These are phyloP conservation scores for Abelmoschus esculentus DNA, from an alignment of 345 rosid genomes.

Conservation along the genomic window DNA sequence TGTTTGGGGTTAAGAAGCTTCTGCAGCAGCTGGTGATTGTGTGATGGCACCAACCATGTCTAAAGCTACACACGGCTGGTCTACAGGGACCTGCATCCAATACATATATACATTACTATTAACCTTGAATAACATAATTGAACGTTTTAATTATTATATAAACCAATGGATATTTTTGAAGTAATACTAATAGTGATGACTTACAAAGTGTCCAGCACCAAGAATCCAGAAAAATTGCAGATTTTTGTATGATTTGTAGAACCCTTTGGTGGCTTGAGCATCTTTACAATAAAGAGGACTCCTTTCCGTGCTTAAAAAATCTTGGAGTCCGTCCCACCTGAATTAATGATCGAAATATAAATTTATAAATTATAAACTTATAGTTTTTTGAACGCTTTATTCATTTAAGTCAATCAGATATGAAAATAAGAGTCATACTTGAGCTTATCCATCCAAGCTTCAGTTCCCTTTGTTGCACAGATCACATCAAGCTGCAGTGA, in stretches of 20 bases:
- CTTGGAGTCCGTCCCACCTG: slow-evolving; percentile 71
- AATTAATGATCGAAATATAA: background rate
- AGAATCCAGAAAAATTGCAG: slow-evolving; percentile 87
- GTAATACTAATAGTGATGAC: slow-evolving; percentile 30
- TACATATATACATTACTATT: no score
- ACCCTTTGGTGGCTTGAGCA: slow-evolving; percentile 49
- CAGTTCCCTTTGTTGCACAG: slow-evolving; percentile 75
- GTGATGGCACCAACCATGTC: slow-evolving; percentile 68
- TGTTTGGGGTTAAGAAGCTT: background rate
- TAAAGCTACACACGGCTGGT: slow-evolving; percentile 78
- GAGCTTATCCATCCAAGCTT: slow-evolving; percentile 88
- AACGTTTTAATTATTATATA: background rate
- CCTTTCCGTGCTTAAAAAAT: slow-evolving; percentile 39
- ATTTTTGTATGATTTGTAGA: slow-evolving; percentile 63
- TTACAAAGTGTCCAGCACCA: slow-evolving; percentile 96
- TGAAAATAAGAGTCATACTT: slow-evolving; percentile 31
- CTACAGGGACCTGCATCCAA: slow-evolving; percentile 64
- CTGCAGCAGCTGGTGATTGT: slow-evolving; percentile 43
- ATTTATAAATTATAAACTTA: no score
- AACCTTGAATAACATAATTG: background rate
- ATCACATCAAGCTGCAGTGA: slow-evolving; percentile 63
- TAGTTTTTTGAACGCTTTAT: no score
- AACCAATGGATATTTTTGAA: background rate
- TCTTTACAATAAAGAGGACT: slow-evolving; percentile 48
- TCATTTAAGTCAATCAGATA: no score